These are phyloP conservation scores for Holtermannia corniformis DNA, from an alignment of 768 basidiomycete genomes.

Conservation along the genomic window DNA sequence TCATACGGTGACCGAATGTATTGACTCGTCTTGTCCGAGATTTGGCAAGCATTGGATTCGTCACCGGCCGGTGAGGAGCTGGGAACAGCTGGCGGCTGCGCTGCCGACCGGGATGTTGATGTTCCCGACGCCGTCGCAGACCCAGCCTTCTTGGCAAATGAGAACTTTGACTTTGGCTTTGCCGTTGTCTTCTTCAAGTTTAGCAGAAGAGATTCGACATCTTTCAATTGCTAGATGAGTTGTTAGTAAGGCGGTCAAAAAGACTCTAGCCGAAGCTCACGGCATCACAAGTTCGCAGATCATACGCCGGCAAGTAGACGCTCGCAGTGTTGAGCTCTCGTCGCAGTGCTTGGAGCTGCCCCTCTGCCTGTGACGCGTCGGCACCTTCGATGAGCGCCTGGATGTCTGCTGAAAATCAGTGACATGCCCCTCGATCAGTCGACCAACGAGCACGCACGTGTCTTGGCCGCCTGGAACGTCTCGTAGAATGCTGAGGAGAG, in stretches of 20 bases:
- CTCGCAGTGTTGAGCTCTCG: constrained; percentile 1
- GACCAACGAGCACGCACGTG: constrained; percentile 7
- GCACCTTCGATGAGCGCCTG: constrained; percentile 1
- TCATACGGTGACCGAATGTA: no score
- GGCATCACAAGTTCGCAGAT: constrained; percentile 19
- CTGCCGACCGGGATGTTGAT: background rate
- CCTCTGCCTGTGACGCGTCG: constrained; percentile 2
- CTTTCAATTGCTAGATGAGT: constrained; percentile 54
- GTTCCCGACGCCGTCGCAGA: background rate
- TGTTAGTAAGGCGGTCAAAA: constrained; percentile 1
- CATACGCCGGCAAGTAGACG: constrained; percentile 16
- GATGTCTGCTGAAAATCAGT: constrained; percentile 5
- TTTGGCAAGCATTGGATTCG: constrained; percentile 4
- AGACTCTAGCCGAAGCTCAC: constrained; percentile 3
- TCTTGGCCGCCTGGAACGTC: constrained; percentile 8
- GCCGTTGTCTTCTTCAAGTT: no score
- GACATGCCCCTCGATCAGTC: no score
- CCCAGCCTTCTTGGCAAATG: background rate
- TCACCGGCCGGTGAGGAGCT: no score
- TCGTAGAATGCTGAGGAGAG: constrained; percentile 12
- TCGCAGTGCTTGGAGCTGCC: constrained; percentile 4
- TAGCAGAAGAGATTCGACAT: no score
- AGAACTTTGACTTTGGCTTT: constrained; percentile 42
- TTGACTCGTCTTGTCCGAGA: no score
- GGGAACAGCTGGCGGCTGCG: background rate